Evolutionary conservation across 2,329 filamentous ascomycete genomes (phyloP).

Genomic region (Aspergillus amoenus): DNA sequence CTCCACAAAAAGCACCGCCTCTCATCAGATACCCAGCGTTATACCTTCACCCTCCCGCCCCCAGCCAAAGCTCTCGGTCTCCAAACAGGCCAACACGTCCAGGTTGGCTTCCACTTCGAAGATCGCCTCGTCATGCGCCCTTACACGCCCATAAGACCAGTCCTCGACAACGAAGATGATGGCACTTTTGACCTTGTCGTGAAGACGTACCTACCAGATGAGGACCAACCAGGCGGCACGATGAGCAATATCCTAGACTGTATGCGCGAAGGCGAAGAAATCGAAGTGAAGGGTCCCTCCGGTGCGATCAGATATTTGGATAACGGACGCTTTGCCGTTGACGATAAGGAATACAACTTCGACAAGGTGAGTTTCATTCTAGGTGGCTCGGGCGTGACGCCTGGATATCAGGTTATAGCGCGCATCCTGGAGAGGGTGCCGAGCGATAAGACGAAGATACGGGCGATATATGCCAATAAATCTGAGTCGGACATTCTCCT

Average conservation of each 20-base stretch:
- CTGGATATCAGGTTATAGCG: conserved; percentile 52
- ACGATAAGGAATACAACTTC: conserved; percentile 43
- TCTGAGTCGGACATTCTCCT: conserved; percentile 17
- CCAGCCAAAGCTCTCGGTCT: conserved; percentile 44
- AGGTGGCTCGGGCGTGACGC: conserved; percentile 53
- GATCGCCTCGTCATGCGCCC: conserved; percentile 53
- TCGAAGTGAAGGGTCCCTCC: conserved; percentile 54
- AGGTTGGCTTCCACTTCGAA: conserved; percentile 53
- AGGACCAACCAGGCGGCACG: conserved; percentile 52
- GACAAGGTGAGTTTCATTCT: conserved; percentile 49
- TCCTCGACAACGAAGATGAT: conserved; percentile 40
- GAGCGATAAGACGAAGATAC: conserved; percentile 38
- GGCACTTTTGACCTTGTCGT: conserved; percentile 51
- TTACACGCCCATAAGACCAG: conserved; percentile 53
- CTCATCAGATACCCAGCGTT: conserved; percentile 38
- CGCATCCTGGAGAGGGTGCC: conserved; percentile 41
- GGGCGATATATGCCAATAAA: conserved; percentile 16
- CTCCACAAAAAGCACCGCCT: conserved; percentile 42
- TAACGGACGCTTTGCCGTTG: conserved; percentile 48
- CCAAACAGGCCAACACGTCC: conserved; percentile 53
- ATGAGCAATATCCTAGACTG: conserved; percentile 55
- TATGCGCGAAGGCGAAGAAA: conserved; percentile 48
- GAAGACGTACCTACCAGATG: conserved; percentile 53
- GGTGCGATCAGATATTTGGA: conserved; percentile 53
- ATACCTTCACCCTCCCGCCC: conserved; percentile 17